Percentiles rank a stretch among this genome's conserved stretches.
Conservation (phyloP, 2,329 filamentous ascomycete genomes). For the Zymoseptoria crescenta region DNA sequence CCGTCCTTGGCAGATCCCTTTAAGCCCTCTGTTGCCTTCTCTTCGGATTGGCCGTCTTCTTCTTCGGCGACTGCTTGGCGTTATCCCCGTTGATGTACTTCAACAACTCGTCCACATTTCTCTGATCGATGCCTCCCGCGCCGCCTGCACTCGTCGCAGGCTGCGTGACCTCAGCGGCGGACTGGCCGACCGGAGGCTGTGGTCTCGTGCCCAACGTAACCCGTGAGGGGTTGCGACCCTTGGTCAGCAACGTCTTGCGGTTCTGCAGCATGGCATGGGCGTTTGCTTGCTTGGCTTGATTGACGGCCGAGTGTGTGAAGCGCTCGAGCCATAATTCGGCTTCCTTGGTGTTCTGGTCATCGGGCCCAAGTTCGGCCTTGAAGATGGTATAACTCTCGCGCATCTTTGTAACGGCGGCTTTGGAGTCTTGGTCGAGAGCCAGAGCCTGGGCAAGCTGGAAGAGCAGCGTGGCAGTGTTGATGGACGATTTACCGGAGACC, state of each 20-base stretch:
- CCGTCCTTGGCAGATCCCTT: background rate
- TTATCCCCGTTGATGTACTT: slow-evolving; percentile 80
- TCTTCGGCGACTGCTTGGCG: slow-evolving; percentile 34
- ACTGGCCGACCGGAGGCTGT: slow-evolving; percentile 48
- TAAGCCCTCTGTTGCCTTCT: slow-evolving; percentile 22
- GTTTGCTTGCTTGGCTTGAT: slow-evolving; percentile 84
- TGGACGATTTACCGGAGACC: slow-evolving; percentile 78
- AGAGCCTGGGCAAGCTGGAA: slow-evolving; percentile 97
- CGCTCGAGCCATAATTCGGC: slow-evolving; percentile 95
- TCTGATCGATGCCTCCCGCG: slow-evolving; percentile 38
- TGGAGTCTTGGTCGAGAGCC: slow-evolving; percentile 90
- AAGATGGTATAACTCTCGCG: slow-evolving; percentile 96
- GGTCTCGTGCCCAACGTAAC: slow-evolving; percentile 52
- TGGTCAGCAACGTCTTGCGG: slow-evolving; percentile 18
- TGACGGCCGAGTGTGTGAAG: slow-evolving; percentile 89
- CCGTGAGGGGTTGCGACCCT: slow-evolving; percentile 41
- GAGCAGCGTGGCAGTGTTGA: slow-evolving; percentile 87
- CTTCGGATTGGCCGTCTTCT: slow-evolving; percentile 42
- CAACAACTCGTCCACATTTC: slow-evolving; percentile 87
- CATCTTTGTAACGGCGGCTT: slow-evolving; percentile 86
- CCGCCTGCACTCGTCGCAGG: slow-evolving; percentile 4
- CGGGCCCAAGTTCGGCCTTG: slow-evolving; percentile 72
- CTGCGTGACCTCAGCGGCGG: slow-evolving; percentile 1
- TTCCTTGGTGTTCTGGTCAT: slow-evolving; percentile 97
- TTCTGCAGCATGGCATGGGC: slow-evolving; percentile 42